phyloP scores from a whole-genome alignment of 257 asterid species.

The Ballota nigra region DNA sequence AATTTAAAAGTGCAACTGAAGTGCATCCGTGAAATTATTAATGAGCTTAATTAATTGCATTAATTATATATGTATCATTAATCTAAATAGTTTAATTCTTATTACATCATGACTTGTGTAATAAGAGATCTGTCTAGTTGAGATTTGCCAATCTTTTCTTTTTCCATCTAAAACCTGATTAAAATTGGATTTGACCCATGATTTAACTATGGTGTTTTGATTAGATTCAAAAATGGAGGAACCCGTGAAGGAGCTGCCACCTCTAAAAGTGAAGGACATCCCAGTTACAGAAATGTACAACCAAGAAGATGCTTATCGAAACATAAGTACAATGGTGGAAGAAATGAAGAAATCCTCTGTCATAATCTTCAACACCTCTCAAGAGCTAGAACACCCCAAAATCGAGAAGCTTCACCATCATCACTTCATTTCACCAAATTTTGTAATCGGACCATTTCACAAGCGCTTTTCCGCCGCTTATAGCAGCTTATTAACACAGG shows the following conservation, averaged over 20 bases:
- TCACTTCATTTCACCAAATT: conserved; percentile 8
- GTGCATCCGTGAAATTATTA: too few relatives aligned
- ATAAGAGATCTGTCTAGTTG: too few relatives aligned
- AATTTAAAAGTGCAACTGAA: too few relatives aligned
- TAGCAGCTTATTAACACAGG: conserved; percentile 39
- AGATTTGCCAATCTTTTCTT: too few relatives aligned
- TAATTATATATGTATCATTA: too few relatives aligned
- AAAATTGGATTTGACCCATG: too few relatives aligned
- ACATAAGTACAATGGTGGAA: conserved; percentile 19
- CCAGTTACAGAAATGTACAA: conserved; percentile 19
- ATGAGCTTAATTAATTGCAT: too few relatives aligned
- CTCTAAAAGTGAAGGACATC: conserved; percentile 36
- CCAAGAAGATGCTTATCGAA: conserved; percentile 9
- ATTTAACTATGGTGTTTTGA: not conserved
- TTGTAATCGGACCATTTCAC: conserved; percentile 36
- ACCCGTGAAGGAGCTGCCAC: conserved; percentile 31
- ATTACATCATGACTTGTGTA: too few relatives aligned
- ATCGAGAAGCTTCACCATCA: conserved; percentile 17
- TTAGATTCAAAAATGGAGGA: conserved; percentile 33
- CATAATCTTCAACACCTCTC: conserved; percentile 30
- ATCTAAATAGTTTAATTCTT: too few relatives aligned
- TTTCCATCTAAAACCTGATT: too few relatives aligned
- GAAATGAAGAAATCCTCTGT: conserved; percentile 32
- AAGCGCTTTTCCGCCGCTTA: conserved; percentile 37
- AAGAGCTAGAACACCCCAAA: conserved; percentile 30